Percentiles rank a stretch among this genome's conserved stretches.
Conservation (phyloP, 441 rosid species). For the Dalechampia spathulata region DNA sequence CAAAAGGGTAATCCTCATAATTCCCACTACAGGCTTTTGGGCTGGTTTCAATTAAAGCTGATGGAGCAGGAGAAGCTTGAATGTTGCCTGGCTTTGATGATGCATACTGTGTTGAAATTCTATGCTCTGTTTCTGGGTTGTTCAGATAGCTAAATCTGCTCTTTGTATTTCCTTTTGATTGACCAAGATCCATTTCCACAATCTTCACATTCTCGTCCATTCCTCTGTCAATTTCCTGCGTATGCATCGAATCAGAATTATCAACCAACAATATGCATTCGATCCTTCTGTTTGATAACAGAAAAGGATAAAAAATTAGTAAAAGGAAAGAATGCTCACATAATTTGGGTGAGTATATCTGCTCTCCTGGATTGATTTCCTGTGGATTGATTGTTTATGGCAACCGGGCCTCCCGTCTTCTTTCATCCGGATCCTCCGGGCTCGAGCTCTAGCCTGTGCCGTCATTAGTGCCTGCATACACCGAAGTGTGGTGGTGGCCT, state of each 20-base stretch:
- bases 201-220: slow-evolving; percentile 72
- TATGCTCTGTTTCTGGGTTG: slow-evolving; percentile 24
- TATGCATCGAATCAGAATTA: not conserved
- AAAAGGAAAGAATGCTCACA: slow-evolving; percentile 27
- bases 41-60: slow-evolving; percentile 66
- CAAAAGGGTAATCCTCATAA: slow-evolving; percentile 57
- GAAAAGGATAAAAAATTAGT: not conserved
- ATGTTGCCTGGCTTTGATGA: slow-evolving; percentile 28
- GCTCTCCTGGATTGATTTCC: slow-evolving; percentile 44
- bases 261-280: not conserved
- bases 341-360: slow-evolving; percentile 25
- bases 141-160: slow-evolving; percentile 36
- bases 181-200: slow-evolving; percentile 68
- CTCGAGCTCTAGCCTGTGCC: slow-evolving; percentile 49
- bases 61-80: slow-evolving; percentile 52
- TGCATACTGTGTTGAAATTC: slow-evolving; percentile 25
- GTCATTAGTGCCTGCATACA: slow-evolving; percentile 58
- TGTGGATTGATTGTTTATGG: slow-evolving; percentile 46
- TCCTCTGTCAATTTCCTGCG: slow-evolving; percentile 42
- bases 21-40: slow-evolving; percentile 60
- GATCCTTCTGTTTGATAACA: not conserved
- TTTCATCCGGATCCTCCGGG: slow-evolving; percentile 47
- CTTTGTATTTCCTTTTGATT: slow-evolving; percentile 31
- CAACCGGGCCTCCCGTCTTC: slow-evolving; percentile 35
- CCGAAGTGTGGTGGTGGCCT: slow-evolving; percentile 44